Evolutionary conservation across 1,284 basidiomycete genomes (phyloP).

Genomic region (Rhodofomes roseus): DNA sequence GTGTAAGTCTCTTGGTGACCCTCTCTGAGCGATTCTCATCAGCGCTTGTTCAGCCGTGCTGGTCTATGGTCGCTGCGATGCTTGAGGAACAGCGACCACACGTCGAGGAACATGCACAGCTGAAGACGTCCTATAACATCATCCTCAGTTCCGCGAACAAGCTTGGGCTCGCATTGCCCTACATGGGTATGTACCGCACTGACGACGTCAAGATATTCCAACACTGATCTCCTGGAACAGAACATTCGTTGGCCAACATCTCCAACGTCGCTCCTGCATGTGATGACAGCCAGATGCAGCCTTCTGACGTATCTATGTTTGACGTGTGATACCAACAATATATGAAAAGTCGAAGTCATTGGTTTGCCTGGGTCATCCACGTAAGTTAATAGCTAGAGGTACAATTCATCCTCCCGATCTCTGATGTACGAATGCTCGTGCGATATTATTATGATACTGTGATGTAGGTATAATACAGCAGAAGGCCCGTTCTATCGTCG

Average conservation of each 20-base stretch:
- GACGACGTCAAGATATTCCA: neutral
- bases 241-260: slow-evolving; percentile 7
- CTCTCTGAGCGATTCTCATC: neutral
- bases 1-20: slow-evolving; percentile 9
- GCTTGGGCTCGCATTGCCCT: slow-evolving; percentile 12
- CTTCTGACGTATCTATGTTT: too few relatives aligned
- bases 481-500: too few relatives aligned
- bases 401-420: too few relatives aligned
- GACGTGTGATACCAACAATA: too few relatives aligned
- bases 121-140: slow-evolving; percentile 10
- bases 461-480: too few relatives aligned
- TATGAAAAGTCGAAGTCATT: too few relatives aligned
- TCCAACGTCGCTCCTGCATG: neutral
- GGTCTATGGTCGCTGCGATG: slow-evolving; percentile 15
- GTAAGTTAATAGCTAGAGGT: too few relatives aligned
- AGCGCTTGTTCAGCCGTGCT: slow-evolving; percentile 12
- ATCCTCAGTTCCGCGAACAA: slow-evolving; percentile 14
- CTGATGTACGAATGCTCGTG: too few relatives aligned
- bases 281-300: neutral
- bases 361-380: too few relatives aligned
- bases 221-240: neutral
- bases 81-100: slow-evolving; percentile 13
- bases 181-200: slow-evolving; percentile 13
- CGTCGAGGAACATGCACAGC: slow-evolving; percentile 8
- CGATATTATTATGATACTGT: too few relatives aligned